These are phyloP conservation scores for Goffeauzyma gilvescens DNA, from an alignment of 768 basidiomycete species.

Conservation along the genomic window DNA sequence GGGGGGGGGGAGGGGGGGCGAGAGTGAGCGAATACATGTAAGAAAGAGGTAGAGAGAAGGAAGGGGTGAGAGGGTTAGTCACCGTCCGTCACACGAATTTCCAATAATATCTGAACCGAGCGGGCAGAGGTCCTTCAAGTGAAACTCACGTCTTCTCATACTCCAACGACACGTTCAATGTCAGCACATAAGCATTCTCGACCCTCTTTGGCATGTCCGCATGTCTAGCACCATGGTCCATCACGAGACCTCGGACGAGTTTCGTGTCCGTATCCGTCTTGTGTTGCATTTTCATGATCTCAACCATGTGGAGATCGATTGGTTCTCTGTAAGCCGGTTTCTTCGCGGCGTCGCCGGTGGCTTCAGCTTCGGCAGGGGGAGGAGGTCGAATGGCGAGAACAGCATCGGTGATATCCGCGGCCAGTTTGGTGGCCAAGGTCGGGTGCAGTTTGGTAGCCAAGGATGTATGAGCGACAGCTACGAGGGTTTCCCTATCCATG, in stretches of 20 bases:
- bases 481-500: slow-evolving; percentile 76
- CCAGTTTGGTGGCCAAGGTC: slow-evolving; percentile 63
- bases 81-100: background rate
- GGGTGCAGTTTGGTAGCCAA: slow-evolving; percentile 79
- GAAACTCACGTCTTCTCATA: slow-evolving; percentile 91
- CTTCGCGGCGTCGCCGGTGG: slow-evolving; percentile 44
- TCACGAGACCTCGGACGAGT: slow-evolving; percentile 78
- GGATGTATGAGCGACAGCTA: slow-evolving; percentile 86
- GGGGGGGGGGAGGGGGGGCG: too few species aligned
- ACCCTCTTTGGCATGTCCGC: slow-evolving; percentile 98
- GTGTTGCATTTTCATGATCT: slow-evolving; percentile 99
- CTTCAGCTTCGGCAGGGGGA: slow-evolving; percentile 18
- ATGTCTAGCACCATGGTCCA: slow-evolving; percentile 93
- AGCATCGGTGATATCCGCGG: slow-evolving; percentile 86
- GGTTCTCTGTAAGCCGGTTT: slow-evolving; percentile 61
- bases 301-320: slow-evolving; percentile 97
- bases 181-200: slow-evolving; percentile 86
- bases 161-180: slow-evolving; percentile 89
- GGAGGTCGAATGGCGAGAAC: slow-evolving; percentile 65
- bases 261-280: slow-evolving; percentile 93
- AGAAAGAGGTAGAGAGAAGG: too few species aligned
- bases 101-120: background rate
- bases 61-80: background rate
- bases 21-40: too few species aligned
- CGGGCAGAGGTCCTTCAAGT: too few species aligned